Percentiles rank a stretch among this genome's conserved stretches.
Evolutionary conservation across 805 yeast species (phyloP).

Genomic region (Lipomyces chichibuensis): DNA sequence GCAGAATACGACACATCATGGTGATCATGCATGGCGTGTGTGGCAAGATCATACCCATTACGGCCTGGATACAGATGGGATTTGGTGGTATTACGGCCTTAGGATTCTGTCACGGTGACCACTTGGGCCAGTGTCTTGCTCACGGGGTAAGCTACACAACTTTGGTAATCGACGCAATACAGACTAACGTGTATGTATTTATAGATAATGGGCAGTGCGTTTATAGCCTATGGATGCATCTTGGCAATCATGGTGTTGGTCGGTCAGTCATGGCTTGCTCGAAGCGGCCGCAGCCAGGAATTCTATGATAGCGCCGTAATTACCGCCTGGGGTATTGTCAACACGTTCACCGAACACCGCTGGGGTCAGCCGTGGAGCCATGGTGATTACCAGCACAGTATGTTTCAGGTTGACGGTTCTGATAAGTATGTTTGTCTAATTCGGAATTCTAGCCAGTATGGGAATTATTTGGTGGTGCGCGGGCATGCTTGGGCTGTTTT

Average conservation of each 20-base stretch:
- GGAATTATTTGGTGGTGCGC: slow-evolving; percentile 97
- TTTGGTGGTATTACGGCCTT: slow-evolving; percentile 81
- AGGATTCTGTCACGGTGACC: slow-evolving; percentile 82
- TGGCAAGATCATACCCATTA: slow-evolving; percentile 44
- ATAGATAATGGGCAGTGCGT: slow-evolving; percentile 85
- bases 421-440: neutral
- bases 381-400: slow-evolving; percentile 74
- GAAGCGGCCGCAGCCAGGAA: slow-evolving; percentile 67
- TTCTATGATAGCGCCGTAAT: slow-evolving; percentile 79
- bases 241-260: slow-evolving; percentile 66
- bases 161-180: neutral
- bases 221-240: slow-evolving; percentile 76
- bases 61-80: slow-evolving; percentile 78
- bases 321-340: slow-evolving; percentile 88
- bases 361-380: slow-evolving; percentile 95
- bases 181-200: neutral
- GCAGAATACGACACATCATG: slow-evolving; percentile 41
- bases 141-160: slow-evolving; percentile 58
- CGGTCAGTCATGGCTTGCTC: slow-evolving; percentile 61
- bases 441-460: slow-evolving; percentile 64
- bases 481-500: slow-evolving; percentile 79
- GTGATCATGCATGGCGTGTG: slow-evolving; percentile 44
- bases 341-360: slow-evolving; percentile 94
- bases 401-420: neutral
- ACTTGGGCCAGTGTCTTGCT: slow-evolving; percentile 93